Conservation (phyloP, 352 stramenopile species). For the Phytopythium boreale region DNA sequence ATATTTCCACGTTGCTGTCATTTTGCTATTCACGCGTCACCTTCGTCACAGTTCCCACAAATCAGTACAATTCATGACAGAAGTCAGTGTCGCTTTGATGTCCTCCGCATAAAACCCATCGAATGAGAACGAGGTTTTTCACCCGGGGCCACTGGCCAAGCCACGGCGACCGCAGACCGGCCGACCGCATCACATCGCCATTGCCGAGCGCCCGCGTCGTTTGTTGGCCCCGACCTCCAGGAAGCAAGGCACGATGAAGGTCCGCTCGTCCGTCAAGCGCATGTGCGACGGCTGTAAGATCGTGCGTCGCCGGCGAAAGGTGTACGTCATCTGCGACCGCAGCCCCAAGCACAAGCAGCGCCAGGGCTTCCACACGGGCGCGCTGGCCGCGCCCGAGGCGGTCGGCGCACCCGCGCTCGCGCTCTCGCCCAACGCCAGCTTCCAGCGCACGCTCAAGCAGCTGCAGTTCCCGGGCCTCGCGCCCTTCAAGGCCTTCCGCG, state of each 20-base stretch:
- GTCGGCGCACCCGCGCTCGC: constrained; percentile 25
- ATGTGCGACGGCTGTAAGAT: constrained; percentile 93
- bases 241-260: constrained; percentile 71
- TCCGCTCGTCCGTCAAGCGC: constrained; percentile 88
- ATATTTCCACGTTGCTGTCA: too few relatives aligned
- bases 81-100: not conserved
- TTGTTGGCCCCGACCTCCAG: not conserved
- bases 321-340: constrained; percentile 91
- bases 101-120: not conserved
- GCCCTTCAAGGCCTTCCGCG: constrained; percentile 76
- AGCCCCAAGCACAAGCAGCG: constrained; percentile 93
- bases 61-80: too few relatives aligned
- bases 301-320: constrained; percentile 78
- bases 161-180: not conserved
- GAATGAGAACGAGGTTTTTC: not conserved
- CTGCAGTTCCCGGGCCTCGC: constrained; percentile 90
- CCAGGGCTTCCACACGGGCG: constrained; percentile 88
- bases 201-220: not conserved
- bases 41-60: too few relatives aligned
- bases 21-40: not conserved
- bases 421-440: constrained; percentile 90
- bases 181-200: not conserved
- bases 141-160: not conserved
- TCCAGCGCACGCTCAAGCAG: constrained; percentile 91
- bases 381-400: constrained; percentile 24